Evolutionary conservation across 2,329 filamentous ascomycete species (phyloP), one percentile per base, ranked within the genome.

Genomic region (Metarhizium rileyi): DNA sequence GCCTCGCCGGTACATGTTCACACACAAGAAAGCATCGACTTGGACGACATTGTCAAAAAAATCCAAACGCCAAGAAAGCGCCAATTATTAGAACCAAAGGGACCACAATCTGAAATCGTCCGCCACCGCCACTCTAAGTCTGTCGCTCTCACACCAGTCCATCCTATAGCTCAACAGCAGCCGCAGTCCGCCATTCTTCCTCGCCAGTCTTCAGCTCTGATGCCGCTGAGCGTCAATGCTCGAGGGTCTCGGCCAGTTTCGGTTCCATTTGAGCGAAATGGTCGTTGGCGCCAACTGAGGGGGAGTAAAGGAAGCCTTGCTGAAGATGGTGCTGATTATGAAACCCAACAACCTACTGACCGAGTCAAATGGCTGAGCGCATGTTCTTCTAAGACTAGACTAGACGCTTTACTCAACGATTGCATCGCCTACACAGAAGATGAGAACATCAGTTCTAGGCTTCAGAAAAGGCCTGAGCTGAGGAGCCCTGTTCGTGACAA

Each of bases 1-100:
- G 44, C 52, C 3, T 55, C 55, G 2, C 53, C 57, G 7, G 52
- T 50, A 42, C 52, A 53, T 7, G 52, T 72, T 51, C 57, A 65
- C 20, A 67, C 71, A 1, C 69, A 76, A 38, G 80, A 81, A 47
- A 84, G 79, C 48, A 70, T 84, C 46, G 81, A 86, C 58, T 68
- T 85, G 1, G 67, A 63, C 14, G 62, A 66, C 16, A 62, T 64
- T 36, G 60, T 53, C 8, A 61, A 63, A 28, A 59, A 48, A 36
- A 56, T 68, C n/a, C 55, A 57, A 23, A 70, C 67, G 1, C 67
- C 68, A 2, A 60, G 66, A 42, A 69, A 70, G 49, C 63, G 61
- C 9, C 65, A 60, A 20, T 54, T 58, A 5, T 28, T 58, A 12
- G 59, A 63, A 33, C 51, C 54, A 22, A 47, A 47, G 3, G 53